phyloP scores from a whole-genome alignment of 108 stramenopile genomes.

The Nitzschia sp. region DNA sequence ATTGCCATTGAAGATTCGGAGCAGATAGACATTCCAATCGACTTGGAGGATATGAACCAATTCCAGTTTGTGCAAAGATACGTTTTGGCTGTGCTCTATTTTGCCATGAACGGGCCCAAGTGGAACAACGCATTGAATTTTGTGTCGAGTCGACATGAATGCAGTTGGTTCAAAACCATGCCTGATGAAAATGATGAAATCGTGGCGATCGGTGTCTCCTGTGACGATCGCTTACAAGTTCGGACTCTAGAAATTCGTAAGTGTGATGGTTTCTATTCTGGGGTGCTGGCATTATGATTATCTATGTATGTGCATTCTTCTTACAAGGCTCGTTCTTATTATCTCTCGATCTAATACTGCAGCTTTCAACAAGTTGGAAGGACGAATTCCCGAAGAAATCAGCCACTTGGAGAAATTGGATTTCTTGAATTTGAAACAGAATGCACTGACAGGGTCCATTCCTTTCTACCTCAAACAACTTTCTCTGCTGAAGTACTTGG shows the following conservation, averaged over 20 bases:
- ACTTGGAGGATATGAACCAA: not conserved
- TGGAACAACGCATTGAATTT: conserved; percentile 20
- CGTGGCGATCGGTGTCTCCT: conserved; percentile 36
- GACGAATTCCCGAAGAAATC: conserved; percentile 48
- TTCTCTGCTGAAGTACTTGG: conserved; percentile 35
- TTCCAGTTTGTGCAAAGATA: conserved; percentile 38
- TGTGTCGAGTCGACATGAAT: conserved; percentile 28
- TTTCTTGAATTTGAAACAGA: conserved; percentile 32
- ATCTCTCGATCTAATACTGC: too few relatives aligned
- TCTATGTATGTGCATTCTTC: not conserved
- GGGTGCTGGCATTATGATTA: not conserved
- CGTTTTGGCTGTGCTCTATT: conserved; percentile 38
- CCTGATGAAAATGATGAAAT: conserved; percentile 11
- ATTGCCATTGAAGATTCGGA: conserved; percentile 41
- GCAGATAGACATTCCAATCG: conserved; percentile 16
- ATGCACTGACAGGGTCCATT: conserved; percentile 30
- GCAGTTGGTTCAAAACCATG: conserved; percentile 26
- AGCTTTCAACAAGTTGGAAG: conserved; percentile 49
- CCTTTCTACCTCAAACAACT: conserved; percentile 23
- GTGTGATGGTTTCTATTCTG: too few relatives aligned
- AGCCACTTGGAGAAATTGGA: conserved; percentile 31
- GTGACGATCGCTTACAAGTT: conserved; percentile 29
- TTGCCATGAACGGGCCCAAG: conserved; percentile 19
- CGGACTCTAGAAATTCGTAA: conserved; percentile 31
- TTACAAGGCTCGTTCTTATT: not conserved